Conservation (phyloP, 495 filamentous ascomycete species). For the Melanomma pulvis-pyrius region DNA sequence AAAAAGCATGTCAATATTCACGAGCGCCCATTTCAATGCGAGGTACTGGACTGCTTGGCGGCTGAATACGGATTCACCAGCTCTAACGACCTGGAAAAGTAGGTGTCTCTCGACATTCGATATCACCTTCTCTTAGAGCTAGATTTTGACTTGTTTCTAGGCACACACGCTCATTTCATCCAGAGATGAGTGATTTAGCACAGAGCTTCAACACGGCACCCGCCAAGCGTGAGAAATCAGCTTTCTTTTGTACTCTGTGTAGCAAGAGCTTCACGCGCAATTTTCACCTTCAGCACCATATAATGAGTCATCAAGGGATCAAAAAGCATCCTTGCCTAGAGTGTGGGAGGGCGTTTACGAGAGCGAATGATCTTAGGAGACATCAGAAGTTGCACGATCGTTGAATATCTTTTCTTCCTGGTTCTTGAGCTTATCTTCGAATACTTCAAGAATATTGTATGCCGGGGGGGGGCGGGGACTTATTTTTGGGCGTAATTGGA, state of each 20-base stretch:
- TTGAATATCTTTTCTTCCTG: not conserved
- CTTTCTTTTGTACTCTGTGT: constrained; percentile 16
- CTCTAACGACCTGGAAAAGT: constrained; percentile 47
- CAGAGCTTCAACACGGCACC: constrained; percentile 26
- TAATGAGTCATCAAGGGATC: constrained; percentile 41
- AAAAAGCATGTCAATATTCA: constrained; percentile 47
- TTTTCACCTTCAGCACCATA: constrained; percentile 40
- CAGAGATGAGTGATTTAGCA: constrained; percentile 31
- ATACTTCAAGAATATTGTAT: no score
- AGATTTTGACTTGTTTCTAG: no score
- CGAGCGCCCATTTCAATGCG: constrained; percentile 48
- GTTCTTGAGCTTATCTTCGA: no score
- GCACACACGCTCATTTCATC: constrained; percentile 42
- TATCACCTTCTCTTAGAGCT: not conserved
- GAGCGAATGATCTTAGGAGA: constrained; percentile 38
- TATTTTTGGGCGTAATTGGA: no score
- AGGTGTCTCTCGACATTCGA: not conserved
- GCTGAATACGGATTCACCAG: constrained; percentile 46
- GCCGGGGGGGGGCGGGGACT: no score
- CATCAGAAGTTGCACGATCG: constrained; percentile 38
- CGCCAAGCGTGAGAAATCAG: constrained; percentile 13
- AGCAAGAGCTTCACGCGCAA: constrained; percentile 35
- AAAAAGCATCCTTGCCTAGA: constrained; percentile 38
- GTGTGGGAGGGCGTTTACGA: constrained; percentile 39
- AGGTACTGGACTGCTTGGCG: constrained; percentile 38